Conservation (phyloP, 164 flowering plant species). For the Hamamelis virginiana region DNA sequence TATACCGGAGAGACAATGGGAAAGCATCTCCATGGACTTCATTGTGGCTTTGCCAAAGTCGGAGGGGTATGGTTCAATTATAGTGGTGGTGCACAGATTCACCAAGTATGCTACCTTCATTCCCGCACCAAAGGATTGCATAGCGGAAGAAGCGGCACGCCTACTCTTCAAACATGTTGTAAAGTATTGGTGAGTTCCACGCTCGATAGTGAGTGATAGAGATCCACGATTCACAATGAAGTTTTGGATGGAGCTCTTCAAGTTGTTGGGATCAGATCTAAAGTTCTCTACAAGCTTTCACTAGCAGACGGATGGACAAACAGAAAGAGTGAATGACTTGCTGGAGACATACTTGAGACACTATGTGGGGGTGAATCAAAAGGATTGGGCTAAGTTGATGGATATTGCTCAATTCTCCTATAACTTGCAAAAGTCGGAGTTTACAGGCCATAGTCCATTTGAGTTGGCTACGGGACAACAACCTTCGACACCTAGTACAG, state of each 20-base stretch:
- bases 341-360: slow-evolving; percentile 9
- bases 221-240: background rate
- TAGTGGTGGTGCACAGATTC: background rate
- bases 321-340: background rate
- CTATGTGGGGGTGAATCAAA: slow-evolving; percentile 7
- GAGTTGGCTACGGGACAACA: background rate
- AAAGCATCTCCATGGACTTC: slow-evolving; percentile 1
- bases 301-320: background rate
- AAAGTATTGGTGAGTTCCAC: background rate
- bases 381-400: slow-evolving; percentile 4
- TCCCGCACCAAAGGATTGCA: background rate
- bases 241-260: slow-evolving; percentile 8
- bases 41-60: background rate
- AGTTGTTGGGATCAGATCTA: background rate
- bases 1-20: background rate
- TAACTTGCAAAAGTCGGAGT: background rate
- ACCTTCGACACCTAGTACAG: background rate
- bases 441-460: background rate
- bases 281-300: slow-evolving; percentile 1
- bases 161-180: background rate
- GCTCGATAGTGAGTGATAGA: slow-evolving; percentile 1
- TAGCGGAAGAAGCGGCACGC: background rate
- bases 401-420: slow-evolving; percentile 7
- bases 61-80: background rate
- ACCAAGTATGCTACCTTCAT: slow-evolving; percentile 12